Evolutionary conservation across 1,284 basidiomycete species (phyloP), one percentile per base, ranked within the genome.

Genomic region (Microbotryum intermedium): DNA sequence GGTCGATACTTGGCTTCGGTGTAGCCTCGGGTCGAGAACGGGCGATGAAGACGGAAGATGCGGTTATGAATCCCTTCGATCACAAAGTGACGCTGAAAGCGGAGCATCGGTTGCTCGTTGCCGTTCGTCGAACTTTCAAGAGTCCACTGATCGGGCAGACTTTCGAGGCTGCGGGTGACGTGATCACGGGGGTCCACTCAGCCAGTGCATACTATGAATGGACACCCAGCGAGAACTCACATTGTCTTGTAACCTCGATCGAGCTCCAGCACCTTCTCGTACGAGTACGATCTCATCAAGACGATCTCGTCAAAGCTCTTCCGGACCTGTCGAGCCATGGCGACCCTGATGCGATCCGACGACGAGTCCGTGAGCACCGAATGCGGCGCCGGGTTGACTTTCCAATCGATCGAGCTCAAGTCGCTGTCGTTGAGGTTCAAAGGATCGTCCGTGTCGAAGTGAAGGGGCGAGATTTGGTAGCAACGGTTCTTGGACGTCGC

Each of bases 361-460:
- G 67, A 59, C 16, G 67, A 66, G 52, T 68, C 67, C 21, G 67
- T 68, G 6, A 68, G 57, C 34, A 68, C 61, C 21, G 61, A 55
- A 2, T 58, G 47, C 0, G 67, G 67, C 1, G 60, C 58, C 3
- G 59, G 62, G 49, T 6, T 58, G 20, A 49, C 58, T 34, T 16
- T 53, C 43, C 26, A 43, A 57, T 66, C 26, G 61, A 64, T 16
- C 4, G 61, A 55, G 13, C 61, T 64, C 7, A 68, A 50, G 21
- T 68, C 67, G 13, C 49, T 44, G 49, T 68, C 65, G 54, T 68
- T 68, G 25, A 68, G 57, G 54, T 68, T 68, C 21, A 48, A 43
- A 18, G 67, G 67, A 45, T 68, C 67, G 45, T 68, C 67, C 23
- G 67, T 68, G 52, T 68, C 61, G 42, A 61, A 68, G 43, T 68